Evolutionary conservation across 73 alveolate species (phyloP).

Genomic region (Uronychia binucleata): DNA sequence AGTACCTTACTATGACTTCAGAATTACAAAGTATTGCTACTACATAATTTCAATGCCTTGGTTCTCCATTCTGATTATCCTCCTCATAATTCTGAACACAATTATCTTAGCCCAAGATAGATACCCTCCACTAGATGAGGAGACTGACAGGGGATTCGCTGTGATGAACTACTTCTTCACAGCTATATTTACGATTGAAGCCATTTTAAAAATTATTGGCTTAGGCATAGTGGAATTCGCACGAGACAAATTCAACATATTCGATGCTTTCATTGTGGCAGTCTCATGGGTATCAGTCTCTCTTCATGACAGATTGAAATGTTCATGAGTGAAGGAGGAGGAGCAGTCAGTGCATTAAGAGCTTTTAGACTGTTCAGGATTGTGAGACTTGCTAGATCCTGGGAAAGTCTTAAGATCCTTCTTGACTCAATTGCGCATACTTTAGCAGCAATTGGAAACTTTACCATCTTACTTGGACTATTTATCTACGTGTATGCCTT

Average conservation of each 20-base stretch:
- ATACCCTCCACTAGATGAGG: slow-evolving; percentile 17
- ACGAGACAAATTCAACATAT: slow-evolving; percentile 67
- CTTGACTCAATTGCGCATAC: slow-evolving; percentile 24
- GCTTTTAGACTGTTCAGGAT: slow-evolving; percentile 70
- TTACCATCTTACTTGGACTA: slow-evolving; percentile 40
- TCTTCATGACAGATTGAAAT: slow-evolving; percentile 15
- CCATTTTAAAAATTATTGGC: slow-evolving; percentile 54
- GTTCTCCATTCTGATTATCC: slow-evolving; percentile 3
- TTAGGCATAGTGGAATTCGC: slow-evolving; percentile 55
- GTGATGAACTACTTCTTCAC: slow-evolving; percentile 9
- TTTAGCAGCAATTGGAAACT: slow-evolving; percentile 11
- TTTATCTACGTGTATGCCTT: slow-evolving; percentile 55
- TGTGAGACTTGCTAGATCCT: slow-evolving; percentile 32
- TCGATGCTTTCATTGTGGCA: slow-evolving; percentile 57
- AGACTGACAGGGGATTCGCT: neutral
- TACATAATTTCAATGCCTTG: too few species aligned
- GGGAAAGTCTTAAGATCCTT: slow-evolving; percentile 38
- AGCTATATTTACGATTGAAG: slow-evolving; percentile 46
- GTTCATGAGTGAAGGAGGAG: slow-evolving; percentile 37
- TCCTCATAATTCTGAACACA: slow-evolving; percentile 46
- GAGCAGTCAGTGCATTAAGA: slow-evolving; percentile 63
- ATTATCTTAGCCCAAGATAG: slow-evolving; percentile 33
- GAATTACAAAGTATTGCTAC: too few species aligned
- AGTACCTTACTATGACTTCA: too few species aligned
- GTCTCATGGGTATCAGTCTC: slow-evolving; percentile 25